Conservation (phyloP, 768 basidiomycete genomes). For the Mycena galericulata region DNA sequence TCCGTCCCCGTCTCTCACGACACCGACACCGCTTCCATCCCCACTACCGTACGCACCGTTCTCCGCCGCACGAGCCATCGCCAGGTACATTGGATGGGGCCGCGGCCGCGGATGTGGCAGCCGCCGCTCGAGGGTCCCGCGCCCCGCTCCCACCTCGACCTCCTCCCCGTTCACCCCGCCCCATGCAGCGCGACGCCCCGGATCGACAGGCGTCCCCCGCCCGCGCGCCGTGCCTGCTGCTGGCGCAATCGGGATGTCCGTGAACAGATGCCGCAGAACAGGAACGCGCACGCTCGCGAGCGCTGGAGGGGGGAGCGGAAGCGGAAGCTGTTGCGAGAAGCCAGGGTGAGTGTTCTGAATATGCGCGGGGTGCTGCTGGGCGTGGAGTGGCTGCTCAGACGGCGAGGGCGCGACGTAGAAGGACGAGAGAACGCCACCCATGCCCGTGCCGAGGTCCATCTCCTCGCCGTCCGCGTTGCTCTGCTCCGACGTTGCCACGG, state of each 20-base stretch:
- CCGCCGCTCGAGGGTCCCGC: slow-evolving; percentile 31
- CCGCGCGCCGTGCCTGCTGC: slow-evolving; percentile 14
- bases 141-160: not conserved
- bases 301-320: slow-evolving; percentile 27
- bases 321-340: slow-evolving; percentile 6
- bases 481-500: not conserved
- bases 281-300: slow-evolving; percentile 32
- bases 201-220: slow-evolving; percentile 30
- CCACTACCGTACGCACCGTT: not conserved
- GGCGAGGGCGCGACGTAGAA: slow-evolving; percentile 25
- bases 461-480: slow-evolving; percentile 7
- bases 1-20: not conserved
- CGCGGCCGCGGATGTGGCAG: slow-evolving; percentile 27
- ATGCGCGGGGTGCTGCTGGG: not conserved
- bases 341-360: not conserved
- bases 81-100: slow-evolving; percentile 34
- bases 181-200: slow-evolving; percentile 21
- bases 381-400: not conserved
- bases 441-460: slow-evolving; percentile 17
- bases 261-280: slow-evolving; percentile 21
- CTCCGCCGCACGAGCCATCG: slow-evolving; percentile 25
- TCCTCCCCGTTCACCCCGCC: slow-evolving; percentile 2
- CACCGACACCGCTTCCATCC: not conserved
- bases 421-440: slow-evolving; percentile 29
- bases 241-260: slow-evolving; percentile 29